Evolutionary conservation across 257 asterid genomes (phyloP), one percentile per base, ranked within the genome.

Genomic region (Nicotiana noctiflora): DNA sequence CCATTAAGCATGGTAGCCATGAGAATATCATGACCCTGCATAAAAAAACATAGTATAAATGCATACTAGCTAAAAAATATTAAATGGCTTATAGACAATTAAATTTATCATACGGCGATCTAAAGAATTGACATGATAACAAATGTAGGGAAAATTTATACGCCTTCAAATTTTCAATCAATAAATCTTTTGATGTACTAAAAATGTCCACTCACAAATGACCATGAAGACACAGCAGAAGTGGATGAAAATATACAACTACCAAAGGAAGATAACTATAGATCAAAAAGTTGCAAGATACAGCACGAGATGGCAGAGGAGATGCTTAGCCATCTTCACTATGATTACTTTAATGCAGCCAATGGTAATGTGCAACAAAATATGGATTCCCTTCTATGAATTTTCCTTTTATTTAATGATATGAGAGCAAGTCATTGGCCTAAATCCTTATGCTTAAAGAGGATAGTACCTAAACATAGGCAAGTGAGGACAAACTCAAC

Each of bases 1-100:
- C 98, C 98, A 61, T 94, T 94, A 88, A 94, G 98, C 98, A 94
- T 94, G 6, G 98, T 94, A 83, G 98, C 98, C 98, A 94, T 94
- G 87, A 94, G 98, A 91, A 94, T 94, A 88, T 94, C 98, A 52
- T 94, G 98, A 64, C 98, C 98, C 98, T 92, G 86, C 37, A 59
- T 60, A 18, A 80, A 77, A 63, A 70, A 76, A 37, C 23, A 10
- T 9, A 59, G 13, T 64, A 34, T 51, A 49, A 46, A 46, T 34
- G 4, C 40, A 68, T 19, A 70, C 21, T 46, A 1, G 7, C 34
- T 56, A 40, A 70, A 37, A 34, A 40, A 19, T 40, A 40, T 2
- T 4, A 19, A 15, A 72, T 14, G 13, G 78, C 60, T 15, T 13
- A 72, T 14, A 72, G 60, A 72, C 60, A 23, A 72, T 21, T 40